Evolutionary conservation across 2,329 filamentous ascomycete genomes (phyloP).

Genomic region (Trichoderma koningii): DNA sequence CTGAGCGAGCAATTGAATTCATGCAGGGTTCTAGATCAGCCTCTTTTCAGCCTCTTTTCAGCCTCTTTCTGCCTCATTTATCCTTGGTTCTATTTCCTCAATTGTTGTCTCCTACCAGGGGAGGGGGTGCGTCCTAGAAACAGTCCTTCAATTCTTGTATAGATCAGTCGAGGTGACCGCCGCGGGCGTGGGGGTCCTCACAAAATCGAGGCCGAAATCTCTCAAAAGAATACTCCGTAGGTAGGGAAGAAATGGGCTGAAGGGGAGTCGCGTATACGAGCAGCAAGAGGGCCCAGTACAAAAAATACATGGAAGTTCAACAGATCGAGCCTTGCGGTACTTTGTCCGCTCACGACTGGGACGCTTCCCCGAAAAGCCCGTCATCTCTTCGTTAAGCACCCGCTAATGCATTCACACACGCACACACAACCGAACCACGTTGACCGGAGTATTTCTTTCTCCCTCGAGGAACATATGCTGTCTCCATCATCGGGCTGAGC

Average conservation of each 20-base stretch:
- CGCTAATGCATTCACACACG: too few species aligned
- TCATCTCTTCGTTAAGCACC: neutral
- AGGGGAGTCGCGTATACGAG: neutral
- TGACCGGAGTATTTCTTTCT: neutral
- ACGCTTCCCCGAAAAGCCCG: neutral
- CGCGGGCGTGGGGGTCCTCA: slow-evolving; percentile 2
- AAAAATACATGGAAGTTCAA: neutral
- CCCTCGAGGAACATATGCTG: neutral
- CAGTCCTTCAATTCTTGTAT: neutral
- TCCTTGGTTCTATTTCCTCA: too few species aligned
- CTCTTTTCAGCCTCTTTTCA: too few species aligned
- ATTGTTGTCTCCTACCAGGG: neutral
- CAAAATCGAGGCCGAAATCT: neutral
- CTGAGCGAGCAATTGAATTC: too few species aligned
- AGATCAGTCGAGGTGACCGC: neutral
- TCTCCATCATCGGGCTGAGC: neutral
- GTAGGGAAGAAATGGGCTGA: neutral
- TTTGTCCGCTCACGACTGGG: neutral
- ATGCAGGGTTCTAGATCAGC: too few species aligned
- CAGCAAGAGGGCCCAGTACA: neutral
- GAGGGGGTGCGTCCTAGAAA: neutral
- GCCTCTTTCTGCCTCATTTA: too few species aligned
- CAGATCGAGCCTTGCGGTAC: neutral
- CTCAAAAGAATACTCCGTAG: neutral
- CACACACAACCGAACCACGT: neutral